Base-by-base conservation (phyloP, 371 early-diverging fungal species). In the Zychaea mexicana region DNA sequence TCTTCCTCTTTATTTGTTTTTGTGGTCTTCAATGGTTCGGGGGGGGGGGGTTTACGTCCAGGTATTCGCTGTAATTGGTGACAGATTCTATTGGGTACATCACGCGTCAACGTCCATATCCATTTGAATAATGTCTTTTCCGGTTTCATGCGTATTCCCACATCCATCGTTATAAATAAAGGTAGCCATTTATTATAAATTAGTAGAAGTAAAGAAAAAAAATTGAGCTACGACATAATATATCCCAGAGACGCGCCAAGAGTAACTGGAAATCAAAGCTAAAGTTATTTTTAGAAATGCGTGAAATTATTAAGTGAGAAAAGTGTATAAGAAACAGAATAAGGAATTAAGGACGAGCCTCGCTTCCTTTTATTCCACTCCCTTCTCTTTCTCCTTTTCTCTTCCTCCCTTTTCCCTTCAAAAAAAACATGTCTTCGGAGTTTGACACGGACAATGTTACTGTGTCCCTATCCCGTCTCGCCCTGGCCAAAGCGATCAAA, bases 401-500 rank as follows among this genome's bases (percentile, higher is more conserved):
- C 7, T 46, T 36, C 27, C 17, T 31, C 54, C 42, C 27, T 57
- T 57, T 46, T 60, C 52, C 56, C 54, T 66, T 42, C 24, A 60
- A 52, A 52, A 54, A 33, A 28, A 57, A 39, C 57, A 57, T 70
- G 62, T 56, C 49, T 59, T 64, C 60, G 46, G 24, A 27, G 52
- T 49, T 62, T 76, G 71, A 79, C 60, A 54, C 63, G 15, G 76
- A 82, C 24, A 78, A 82, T 28, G 70, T 82, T 27, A 71, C 76
- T 26, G 79, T 79, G 49, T 77, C 73, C 47, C 49, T 82, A 21
- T 82, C 82, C 56, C 72, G 81, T 12, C 63, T 81, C 42, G 78
- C 78, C 4, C 65, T 81, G 27, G 81, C 81, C n/a, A 77, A 76
- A 58, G 81, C 81, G 27, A 81, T 81, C 45, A 81, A 81, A 46